Evolutionary conservation across 2,329 filamentous ascomycete species (phyloP).

Genomic region (Chaetomiaceae sp.): DNA sequence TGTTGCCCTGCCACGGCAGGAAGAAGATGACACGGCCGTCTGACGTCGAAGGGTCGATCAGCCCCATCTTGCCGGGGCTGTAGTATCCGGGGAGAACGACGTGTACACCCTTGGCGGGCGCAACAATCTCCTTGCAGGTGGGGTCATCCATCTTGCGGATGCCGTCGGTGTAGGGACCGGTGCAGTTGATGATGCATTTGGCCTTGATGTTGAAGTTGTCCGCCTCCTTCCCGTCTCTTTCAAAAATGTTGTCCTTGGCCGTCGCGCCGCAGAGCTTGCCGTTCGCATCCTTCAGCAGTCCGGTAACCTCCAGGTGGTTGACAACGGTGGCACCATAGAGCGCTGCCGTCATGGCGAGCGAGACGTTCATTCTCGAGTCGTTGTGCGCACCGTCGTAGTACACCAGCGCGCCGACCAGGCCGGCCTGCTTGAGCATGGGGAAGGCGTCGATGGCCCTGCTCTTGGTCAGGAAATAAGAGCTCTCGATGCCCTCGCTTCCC

Average conservation of each 20-base stretch:
- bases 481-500: constrained; percentile 75
- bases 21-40: constrained; percentile 88
- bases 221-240: constrained; percentile 47
- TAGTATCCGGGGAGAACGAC: constrained; percentile 74
- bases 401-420: constrained; percentile 69
- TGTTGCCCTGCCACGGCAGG: constrained; percentile 80
- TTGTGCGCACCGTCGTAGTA: constrained; percentile 88
- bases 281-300: constrained; percentile 61
- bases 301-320: constrained; percentile 75
- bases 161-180: constrained; percentile 73
- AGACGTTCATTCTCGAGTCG: constrained; percentile 82
- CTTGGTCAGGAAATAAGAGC: constrained; percentile 73
- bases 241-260: constrained; percentile 56
- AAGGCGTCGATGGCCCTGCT: constrained; percentile 72
- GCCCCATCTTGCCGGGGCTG: constrained; percentile 72
- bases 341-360: constrained; percentile 71
- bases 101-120: constrained; percentile 76
- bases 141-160: constrained; percentile 77
- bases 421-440: constrained; percentile 68
- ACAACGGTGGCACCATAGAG: constrained; percentile 74
- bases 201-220: constrained; percentile 65
- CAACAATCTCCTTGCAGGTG: constrained; percentile 63
- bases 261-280: constrained; percentile 65
- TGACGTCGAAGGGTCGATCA: constrained; percentile 74
- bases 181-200: constrained; percentile 78